phyloP scores from a whole-genome alignment of 371 early-diverging fungal species.

The Chytridium lagenaria region DNA sequence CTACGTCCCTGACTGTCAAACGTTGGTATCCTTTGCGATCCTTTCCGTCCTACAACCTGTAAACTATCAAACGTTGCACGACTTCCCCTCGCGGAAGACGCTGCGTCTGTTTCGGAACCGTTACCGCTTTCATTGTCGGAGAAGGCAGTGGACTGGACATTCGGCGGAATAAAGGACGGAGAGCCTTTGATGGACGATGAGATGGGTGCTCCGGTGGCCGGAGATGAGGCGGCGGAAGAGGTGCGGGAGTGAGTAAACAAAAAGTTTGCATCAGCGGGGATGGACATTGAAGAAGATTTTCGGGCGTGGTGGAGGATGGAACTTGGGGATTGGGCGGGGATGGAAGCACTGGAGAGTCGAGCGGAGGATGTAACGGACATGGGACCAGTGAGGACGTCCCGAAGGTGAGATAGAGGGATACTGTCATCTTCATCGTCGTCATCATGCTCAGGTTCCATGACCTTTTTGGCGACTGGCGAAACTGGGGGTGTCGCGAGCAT shows the following conservation, averaged over 20 bases:
- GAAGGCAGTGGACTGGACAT: too few species aligned
- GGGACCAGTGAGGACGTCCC: not conserved
- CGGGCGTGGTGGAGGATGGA: too few species aligned
- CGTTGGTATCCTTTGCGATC: constrained; percentile 17
- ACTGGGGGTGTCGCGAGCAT: not conserved
- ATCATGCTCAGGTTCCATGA: not conserved
- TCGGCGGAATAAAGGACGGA: too few species aligned
- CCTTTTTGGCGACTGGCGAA: not conserved
- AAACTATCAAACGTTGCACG: constrained; percentile 15
- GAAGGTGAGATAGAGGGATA: constrained; percentile 2
- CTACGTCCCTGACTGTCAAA: constrained; percentile 30
- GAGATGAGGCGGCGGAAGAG: not conserved
- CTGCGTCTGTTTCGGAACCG: too few species aligned
- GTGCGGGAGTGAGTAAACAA: too few species aligned
- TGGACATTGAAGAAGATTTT: too few species aligned
- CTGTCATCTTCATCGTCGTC: constrained; percentile 1
- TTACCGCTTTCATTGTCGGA: not conserved
- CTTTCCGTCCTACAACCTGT: constrained; percentile 15
- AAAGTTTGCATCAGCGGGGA: too few species aligned
- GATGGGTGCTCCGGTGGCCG: not conserved
- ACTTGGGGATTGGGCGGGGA: not conserved
- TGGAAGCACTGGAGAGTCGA: not conserved
- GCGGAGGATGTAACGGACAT: not conserved
- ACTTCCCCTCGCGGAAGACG: not conserved
- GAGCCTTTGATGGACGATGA: too few species aligned